phyloP scores from a whole-genome alignment of 1,284 basidiomycete species.

The Pseudozyma tsukubaensis region DNA sequence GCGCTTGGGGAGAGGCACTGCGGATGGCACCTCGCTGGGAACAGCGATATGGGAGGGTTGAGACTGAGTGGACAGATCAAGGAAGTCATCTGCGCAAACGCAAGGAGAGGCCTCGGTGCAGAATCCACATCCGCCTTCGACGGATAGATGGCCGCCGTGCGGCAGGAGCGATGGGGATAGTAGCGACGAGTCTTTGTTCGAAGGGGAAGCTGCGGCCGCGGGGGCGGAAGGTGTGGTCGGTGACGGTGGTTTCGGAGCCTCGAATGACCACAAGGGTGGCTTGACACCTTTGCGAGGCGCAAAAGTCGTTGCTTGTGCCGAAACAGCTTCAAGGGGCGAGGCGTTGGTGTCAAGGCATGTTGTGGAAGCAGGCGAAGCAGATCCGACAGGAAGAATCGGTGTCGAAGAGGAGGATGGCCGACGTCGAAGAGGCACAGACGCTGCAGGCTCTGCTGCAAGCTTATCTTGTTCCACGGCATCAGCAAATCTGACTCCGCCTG shows the following conservation, averaged over 20 bases:
- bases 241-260: constrained; percentile 18
- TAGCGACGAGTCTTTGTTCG: constrained; percentile 11
- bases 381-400: neutral
- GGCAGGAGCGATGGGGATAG: constrained; percentile 30
- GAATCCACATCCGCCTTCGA: constrained; percentile 60
- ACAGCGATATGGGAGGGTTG: constrained; percentile 37
- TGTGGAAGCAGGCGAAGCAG: neutral
- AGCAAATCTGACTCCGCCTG: constrained; percentile 26
- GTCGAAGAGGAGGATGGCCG: neutral
- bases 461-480: constrained; percentile 4
- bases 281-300: constrained; percentile 20
- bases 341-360: neutral
- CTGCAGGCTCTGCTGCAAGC: neutral
- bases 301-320: neutral
- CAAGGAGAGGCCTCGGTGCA: constrained; percentile 59
- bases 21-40: constrained; percentile 23
- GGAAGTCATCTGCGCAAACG: constrained; percentile 54
- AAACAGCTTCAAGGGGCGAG: neutral
- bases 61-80: constrained; percentile 25
- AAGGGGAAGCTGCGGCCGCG: neutral
- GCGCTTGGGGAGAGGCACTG: constrained; percentile 36
- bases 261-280: constrained; percentile 32
- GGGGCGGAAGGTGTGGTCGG: neutral
- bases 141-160: constrained; percentile 20
- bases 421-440: constrained; percentile 27